Base-by-base conservation (phyloP, 257 asterid genomes). In the Nemophila menziesii region DNA sequence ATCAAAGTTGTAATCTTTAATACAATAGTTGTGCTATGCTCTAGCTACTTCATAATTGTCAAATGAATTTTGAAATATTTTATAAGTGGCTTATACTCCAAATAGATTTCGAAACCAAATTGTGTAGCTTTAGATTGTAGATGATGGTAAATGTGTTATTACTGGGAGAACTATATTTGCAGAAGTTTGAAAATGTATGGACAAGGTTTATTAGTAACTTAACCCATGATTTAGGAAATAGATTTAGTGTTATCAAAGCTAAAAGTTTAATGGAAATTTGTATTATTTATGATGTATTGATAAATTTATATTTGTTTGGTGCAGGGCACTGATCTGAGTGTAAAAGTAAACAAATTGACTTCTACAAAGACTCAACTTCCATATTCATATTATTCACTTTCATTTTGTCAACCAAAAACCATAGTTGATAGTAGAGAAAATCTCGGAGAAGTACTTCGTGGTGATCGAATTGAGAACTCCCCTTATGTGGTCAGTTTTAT, bases 391-490 rank as follows among this genome's bases (percentile, higher is more conserved):
- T 80, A 77, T 44, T 64, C 84, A 44, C 74, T 77, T 49, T 81
- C 77, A 42, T 74, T 61, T 56, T 77, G 84, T 54, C 70, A 29
- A 47, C 87, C 87, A 16, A 56, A 74, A 40, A 60, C 54, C 58
- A 71, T 74, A 49, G 64, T 77, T 33, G 87, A 77, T 57, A 80
- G 84, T 55, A 77, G 93, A 47, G 85, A 79, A 57, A 79, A 79
- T 70, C 85, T 79, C 24, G 85, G 92, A 46, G 85, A 79, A 67
- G 84, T 80, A 21, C 93, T 80, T 49, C 93, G 84, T 52, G 93
- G 93, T 0, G 93, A 80, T 48, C 79, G 93, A 50, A 80, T 80
- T 56, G 93, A 80, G 61, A 80, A 80, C 65, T 80, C 93, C 33
- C 79, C 79, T 42, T 80, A 51, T 56, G 54, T 55, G 68, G 89